Percentiles rank a stretch among this genome's conserved stretches.
Evolutionary conservation across 495 filamentous ascomycete species (phyloP).

Genomic region (Cladorrhinum samala): DNA sequence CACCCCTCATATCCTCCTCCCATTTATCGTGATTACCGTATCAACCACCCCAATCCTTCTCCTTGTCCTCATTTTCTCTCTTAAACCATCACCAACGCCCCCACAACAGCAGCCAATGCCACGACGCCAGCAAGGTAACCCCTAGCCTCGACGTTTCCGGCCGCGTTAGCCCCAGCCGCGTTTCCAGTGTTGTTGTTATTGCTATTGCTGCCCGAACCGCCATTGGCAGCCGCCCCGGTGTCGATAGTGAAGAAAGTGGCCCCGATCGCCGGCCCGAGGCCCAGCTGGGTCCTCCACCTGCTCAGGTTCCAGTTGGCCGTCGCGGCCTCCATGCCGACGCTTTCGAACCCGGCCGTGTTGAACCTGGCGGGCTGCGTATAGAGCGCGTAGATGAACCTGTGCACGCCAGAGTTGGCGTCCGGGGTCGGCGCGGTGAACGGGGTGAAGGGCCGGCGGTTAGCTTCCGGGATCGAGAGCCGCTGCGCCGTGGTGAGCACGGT

Average conservation of each 20-base stretch:
- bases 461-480: slow-evolving; percentile 11
- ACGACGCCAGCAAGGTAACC: not conserved
- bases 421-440: slow-evolving; percentile 15
- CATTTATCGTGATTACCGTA: no score
- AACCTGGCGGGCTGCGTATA: slow-evolving; percentile 22
- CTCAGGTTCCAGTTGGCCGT: slow-evolving; percentile 22
- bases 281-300: slow-evolving; percentile 15
- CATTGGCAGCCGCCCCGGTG: slow-evolving; percentile 6
- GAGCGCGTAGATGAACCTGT: slow-evolving; percentile 23
- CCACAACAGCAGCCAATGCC: not conserved
- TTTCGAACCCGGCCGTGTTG: slow-evolving; percentile 17
- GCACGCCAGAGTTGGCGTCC: slow-evolving; percentile 15
- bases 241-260: slow-evolving; percentile 23
- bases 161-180: not conserved
- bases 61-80: not conserved
- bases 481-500: slow-evolving; percentile 18
- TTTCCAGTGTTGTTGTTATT: not conserved
- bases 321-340: slow-evolving; percentile 15
- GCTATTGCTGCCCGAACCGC: not conserved
- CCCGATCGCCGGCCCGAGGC: slow-evolving; percentile 23
- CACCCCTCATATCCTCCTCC: no score
- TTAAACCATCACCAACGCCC: not conserved
- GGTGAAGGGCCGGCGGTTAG: slow-evolving; percentile 16
- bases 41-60: not conserved
- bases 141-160: not conserved